A percentile compares a stretch with the other conserved stretches of the same genome.
Conservation (phyloP, 495 filamentous ascomycete genomes). For the Clavariopsis aquatica region DNA sequence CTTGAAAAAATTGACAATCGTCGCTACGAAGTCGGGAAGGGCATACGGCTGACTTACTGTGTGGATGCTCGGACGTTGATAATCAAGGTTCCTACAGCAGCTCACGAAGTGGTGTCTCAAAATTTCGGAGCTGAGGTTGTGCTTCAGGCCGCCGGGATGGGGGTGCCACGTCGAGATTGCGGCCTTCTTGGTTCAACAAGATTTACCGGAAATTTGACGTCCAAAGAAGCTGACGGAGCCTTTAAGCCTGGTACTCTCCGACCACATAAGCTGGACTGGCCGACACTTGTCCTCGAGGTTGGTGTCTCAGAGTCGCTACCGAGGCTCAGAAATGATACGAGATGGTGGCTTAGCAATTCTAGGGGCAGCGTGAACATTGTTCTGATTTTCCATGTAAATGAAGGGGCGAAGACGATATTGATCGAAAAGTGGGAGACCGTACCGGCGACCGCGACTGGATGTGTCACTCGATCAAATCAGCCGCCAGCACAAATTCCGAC, state of each 20-base stretch:
- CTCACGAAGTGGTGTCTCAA: neutral
- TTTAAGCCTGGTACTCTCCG: neutral
- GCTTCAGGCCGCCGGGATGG: neutral
- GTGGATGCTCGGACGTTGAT: neutral
- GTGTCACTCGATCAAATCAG: neutral
- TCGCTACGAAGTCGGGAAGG: neutral
- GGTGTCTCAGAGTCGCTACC: slow-evolving; percentile 1
- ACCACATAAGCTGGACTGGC: neutral
- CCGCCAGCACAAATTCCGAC: slow-evolving; percentile 1
- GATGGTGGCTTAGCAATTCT: slow-evolving; percentile 1
- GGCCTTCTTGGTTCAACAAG: neutral
- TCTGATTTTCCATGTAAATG: slow-evolving; percentile 1
- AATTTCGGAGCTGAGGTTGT: neutral
- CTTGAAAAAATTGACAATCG: slow-evolving; percentile 1
- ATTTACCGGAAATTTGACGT: neutral
- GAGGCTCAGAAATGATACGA: slow-evolving; percentile 2
- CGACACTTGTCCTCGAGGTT: slow-evolving; percentile 1
- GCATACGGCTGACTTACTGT: slow-evolving; percentile 1
- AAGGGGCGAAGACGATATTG: slow-evolving; percentile 2
- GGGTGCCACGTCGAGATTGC: neutral
- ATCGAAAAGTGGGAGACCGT: slow-evolving; percentile 1
- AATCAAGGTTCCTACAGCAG: neutral
- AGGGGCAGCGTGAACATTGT: neutral
- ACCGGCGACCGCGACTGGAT: neutral
- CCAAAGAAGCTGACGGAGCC: slow-evolving; percentile 1